Evolutionary conservation across 306 rosid species (phyloP), one percentile per base, ranked within the genome.

Genomic region (Cucurbita pepo): DNA sequence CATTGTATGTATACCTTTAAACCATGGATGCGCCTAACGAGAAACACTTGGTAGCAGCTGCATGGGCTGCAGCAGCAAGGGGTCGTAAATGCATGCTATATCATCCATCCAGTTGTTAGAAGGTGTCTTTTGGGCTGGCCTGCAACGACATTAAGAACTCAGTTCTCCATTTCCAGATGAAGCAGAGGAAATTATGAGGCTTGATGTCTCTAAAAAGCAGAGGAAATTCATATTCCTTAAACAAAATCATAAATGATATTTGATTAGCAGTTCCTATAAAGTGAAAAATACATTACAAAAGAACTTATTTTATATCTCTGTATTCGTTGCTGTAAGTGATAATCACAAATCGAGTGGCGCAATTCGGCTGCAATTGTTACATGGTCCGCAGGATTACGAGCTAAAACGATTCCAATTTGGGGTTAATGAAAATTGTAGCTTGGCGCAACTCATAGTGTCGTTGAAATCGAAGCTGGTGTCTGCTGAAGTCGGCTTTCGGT

Each of bases 1-100:
- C 97, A 91, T 67, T 83, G 86, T 65, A 82, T 37, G 22, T 21
- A 21, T 21, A 48, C 89, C 92, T 72, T 81, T 81, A 84, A 88
- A 91, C 97, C 97, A 91, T 21, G 93, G 86, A 76, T 91, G 97
- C 54, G 90, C 97, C 97, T 91, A 81, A 40, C 69, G 61, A 75
- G 69, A 61, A n/a, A 48, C 4, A 30, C 72, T 76, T 43, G 47
- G 62, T 59, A 25, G 25, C 25, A 25, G 25, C 25, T 25, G 25
- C 25, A 25, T 25, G 25, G 25, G 25, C 25, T 22, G 25, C 25
- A 22, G 25, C 25, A 22, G 25, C 25, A 22, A 22, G 25, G 25
- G 1, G 25, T 25, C 2, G 25, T 25, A 25, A 25, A 25, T 25
- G 25, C 25, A 25, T 25, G 25, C 25, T 25, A 25, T 25, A 25